Percentiles rank a stretch among this genome's conserved stretches.
Evolutionary conservation across 148 eudicot species (phyloP).

Genomic region (Polygonum maritimum): DNA sequence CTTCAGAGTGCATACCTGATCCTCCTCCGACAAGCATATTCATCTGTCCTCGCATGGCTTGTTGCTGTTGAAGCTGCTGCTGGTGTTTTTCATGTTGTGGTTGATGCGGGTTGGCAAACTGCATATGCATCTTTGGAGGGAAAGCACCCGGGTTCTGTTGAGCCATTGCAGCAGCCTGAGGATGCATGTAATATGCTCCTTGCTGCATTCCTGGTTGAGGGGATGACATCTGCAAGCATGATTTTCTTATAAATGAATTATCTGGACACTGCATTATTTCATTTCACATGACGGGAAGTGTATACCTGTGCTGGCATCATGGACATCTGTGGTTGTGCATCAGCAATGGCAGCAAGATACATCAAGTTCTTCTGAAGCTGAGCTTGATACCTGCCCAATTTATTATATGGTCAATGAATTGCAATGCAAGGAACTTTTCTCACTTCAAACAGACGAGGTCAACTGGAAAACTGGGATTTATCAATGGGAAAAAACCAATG

Average conservation of each 20-base stretch:
- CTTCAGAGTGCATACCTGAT: constrained; percentile 22
- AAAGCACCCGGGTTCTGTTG: constrained; percentile 34
- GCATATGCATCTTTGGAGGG: constrained; percentile 41
- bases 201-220: constrained; percentile 39
- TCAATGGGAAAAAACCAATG: neutral
- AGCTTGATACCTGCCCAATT: constrained; percentile 50
- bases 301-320: constrained; percentile 41
- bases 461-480: neutral
- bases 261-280: neutral
- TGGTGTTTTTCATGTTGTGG: constrained; percentile 27
- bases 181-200: constrained; percentile 42
- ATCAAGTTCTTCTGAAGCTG: constrained; percentile 71
- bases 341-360: constrained; percentile 83
- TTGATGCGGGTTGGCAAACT: constrained; percentile 24
- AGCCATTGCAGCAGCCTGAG: constrained; percentile 25
- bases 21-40: constrained; percentile 25
- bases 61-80: constrained; percentile 38
- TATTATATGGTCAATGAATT: neutral
- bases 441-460: neutral
- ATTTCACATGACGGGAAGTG: neutral
- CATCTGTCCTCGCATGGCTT: constrained; percentile 35
- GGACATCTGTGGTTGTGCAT: constrained; percentile 66
- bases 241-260: neutral
- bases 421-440: neutral
- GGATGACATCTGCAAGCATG: constrained; percentile 27